Conservation (phyloP, 306 rosid species). For the Corylus americana region DNA sequence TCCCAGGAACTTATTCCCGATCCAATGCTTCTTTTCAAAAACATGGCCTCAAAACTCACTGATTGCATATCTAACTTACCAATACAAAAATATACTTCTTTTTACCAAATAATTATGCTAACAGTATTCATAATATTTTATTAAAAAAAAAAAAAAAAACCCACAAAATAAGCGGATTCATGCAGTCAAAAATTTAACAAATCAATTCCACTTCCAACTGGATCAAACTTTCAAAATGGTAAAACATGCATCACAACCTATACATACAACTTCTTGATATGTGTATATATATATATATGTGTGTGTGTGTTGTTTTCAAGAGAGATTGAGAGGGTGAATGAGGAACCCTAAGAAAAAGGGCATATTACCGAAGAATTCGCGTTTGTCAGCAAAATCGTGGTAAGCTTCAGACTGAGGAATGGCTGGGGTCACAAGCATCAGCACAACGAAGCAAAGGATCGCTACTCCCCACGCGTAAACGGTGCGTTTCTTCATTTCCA, state of each 20-base stretch:
- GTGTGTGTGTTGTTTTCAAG: neutral
- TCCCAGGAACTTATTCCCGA: neutral
- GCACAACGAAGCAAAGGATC: constrained; percentile 54
- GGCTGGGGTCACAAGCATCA: constrained; percentile 76
- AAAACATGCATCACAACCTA: too few species aligned
- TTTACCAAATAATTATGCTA: too few species aligned
- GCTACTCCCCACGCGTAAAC: constrained; percentile 55
- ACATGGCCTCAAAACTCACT: too few species aligned
- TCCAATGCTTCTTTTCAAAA: neutral
- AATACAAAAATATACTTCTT: too few species aligned
- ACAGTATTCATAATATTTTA: too few species aligned
- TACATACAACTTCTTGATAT: too few species aligned
- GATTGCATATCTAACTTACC: too few species aligned
- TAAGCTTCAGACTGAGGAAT: constrained; percentile 81
- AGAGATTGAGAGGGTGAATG: neutral
- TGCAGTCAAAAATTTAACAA: neutral
- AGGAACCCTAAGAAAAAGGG: constrained; percentile 1
- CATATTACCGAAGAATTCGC: constrained; percentile 60
- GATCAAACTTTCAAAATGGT: neutral
- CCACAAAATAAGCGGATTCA: neutral
- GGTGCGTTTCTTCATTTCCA: constrained; percentile 51
- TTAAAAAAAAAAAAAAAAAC: too few species aligned
- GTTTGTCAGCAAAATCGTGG: constrained; percentile 85
- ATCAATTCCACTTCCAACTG: neutral
- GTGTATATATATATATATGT: too few species aligned